phyloP scores from a whole-genome alignment of 352 stramenopile species.

The Globisporangium perplexum region DNA sequence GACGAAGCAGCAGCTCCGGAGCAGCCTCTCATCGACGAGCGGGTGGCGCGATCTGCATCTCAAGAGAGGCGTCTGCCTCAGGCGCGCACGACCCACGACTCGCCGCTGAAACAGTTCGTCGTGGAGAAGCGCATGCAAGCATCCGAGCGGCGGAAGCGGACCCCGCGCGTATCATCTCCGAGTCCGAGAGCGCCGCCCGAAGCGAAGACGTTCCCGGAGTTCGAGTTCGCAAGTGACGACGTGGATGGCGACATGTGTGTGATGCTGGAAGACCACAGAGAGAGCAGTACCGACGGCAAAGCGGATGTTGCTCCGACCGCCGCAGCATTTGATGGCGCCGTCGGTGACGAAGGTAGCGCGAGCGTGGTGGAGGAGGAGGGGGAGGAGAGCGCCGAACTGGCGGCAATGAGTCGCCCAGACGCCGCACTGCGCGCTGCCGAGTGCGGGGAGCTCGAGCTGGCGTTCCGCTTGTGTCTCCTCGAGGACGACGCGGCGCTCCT shows the following conservation, averaged over 20 bases:
- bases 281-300: background rate
- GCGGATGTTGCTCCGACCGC: background rate
- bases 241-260: background rate
- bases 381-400: slow-evolving; percentile 3
- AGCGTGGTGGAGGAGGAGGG: too few relatives aligned
- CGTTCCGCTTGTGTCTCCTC: slow-evolving; percentile 45
- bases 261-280: background rate
- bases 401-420: slow-evolving; percentile 31
- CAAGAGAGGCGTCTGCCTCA: slow-evolving; percentile 1
- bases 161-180: background rate
- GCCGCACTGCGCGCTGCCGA: slow-evolving; percentile 30
- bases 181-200: background rate
- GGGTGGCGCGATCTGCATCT: background rate
- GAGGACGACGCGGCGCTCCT: slow-evolving; percentile 45
- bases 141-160: background rate
- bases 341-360: background rate
- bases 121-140: slow-evolving; percentile 16
- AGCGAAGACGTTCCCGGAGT: background rate
- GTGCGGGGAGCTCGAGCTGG: slow-evolving; percentile 40
- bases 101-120: slow-evolving; percentile 23
- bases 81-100: background rate
- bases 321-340: background rate
- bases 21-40: slow-evolving; percentile 4
- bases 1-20: slow-evolving; percentile 24
- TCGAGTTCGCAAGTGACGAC: slow-evolving; percentile 1